A percentile compares a stretch with the other conserved stretches of the same genome.
Evolutionary conservation across 2,329 filamentous ascomycete species (phyloP).

Genomic region (Fusarium phyllophilum): DNA sequence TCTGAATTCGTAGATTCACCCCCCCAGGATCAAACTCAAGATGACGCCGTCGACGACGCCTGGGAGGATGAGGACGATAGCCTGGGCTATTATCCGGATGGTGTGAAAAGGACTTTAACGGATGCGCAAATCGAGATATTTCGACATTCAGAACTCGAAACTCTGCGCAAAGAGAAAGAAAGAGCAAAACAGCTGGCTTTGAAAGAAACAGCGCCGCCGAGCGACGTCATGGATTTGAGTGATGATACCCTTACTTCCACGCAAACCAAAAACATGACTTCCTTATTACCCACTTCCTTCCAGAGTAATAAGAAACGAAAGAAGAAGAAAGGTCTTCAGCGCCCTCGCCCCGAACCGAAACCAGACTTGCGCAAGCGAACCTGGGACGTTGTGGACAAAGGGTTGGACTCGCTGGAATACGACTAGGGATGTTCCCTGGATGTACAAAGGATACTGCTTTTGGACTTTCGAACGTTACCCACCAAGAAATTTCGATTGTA

Average conservation of each 20-base stretch:
- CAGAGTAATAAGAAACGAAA: slow-evolving; percentile 43
- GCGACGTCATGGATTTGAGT: slow-evolving; percentile 26
- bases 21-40: slow-evolving; percentile 35
- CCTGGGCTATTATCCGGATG: slow-evolving; percentile 87
- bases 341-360: slow-evolving; percentile 59
- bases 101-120: slow-evolving; percentile 87
- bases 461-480: background rate
- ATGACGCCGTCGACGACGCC: slow-evolving; percentile 47
- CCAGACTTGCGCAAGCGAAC: slow-evolving; percentile 73
- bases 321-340: slow-evolving; percentile 53
- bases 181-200: slow-evolving; percentile 47
- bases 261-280: slow-evolving; percentile 11
- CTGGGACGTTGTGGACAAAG: slow-evolving; percentile 72
- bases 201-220: slow-evolving; percentile 13
- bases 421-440: slow-evolving; percentile 49
- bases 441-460: background rate
- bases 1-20: slow-evolving; percentile 55
- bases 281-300: slow-evolving; percentile 20
- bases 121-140: slow-evolving; percentile 93
- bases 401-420: slow-evolving; percentile 69
- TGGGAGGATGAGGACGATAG: slow-evolving; percentile 71
- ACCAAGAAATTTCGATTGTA: slow-evolving; percentile 8
- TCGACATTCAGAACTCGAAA: slow-evolving; percentile 85
- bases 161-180: slow-evolving; percentile 70
- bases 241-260: slow-evolving; percentile 9